A percentile compares a stretch with the other conserved stretches of the same genome.
These are phyloP conservation scores for Eimeria sp. DNA, from an alignment of 169 alveolate genomes.

Conservation along the genomic window DNA sequence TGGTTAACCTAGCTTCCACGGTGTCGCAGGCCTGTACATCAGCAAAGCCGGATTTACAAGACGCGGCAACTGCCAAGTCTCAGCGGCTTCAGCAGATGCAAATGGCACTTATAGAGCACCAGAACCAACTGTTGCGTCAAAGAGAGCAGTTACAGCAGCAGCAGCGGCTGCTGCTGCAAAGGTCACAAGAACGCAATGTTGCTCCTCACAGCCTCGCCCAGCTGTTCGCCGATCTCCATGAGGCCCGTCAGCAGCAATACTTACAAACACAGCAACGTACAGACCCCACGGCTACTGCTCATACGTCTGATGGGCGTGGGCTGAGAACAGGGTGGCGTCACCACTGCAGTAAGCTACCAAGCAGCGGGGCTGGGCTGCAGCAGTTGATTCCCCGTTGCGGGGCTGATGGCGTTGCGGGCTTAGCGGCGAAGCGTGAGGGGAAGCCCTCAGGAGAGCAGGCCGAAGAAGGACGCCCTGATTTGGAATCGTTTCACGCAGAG, in stretches of 20 bases:
- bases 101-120: constrained; percentile 32
- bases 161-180: constrained; percentile 41
- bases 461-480: not conserved
- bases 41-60: constrained; percentile 5
- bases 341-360: not conserved
- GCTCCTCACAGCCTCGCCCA: constrained; percentile 50
- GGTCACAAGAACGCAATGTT: constrained; percentile 59
- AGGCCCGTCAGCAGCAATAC: constrained; percentile 52
- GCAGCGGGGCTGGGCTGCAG: constrained; percentile 24
- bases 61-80: constrained; percentile 1
- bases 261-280: constrained; percentile 15
- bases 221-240: constrained; percentile 38
- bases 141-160: constrained; percentile 46
- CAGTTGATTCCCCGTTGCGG: not conserved
- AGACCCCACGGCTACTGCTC: not conserved
- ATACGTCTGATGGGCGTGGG: not conserved
- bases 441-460: constrained; percentile 13
- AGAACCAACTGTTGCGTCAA: constrained; percentile 61
- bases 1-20: not conserved
- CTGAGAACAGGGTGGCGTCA: constrained; percentile 11
- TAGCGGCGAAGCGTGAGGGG: not conserved
- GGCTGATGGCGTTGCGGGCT: not conserved
- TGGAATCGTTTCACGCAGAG: not conserved
- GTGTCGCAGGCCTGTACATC: not conserved
- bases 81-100: constrained; percentile 56